phyloP scores from a whole-genome alignment of 768 basidiomycete species.

The Boletus subparvulus region DNA sequence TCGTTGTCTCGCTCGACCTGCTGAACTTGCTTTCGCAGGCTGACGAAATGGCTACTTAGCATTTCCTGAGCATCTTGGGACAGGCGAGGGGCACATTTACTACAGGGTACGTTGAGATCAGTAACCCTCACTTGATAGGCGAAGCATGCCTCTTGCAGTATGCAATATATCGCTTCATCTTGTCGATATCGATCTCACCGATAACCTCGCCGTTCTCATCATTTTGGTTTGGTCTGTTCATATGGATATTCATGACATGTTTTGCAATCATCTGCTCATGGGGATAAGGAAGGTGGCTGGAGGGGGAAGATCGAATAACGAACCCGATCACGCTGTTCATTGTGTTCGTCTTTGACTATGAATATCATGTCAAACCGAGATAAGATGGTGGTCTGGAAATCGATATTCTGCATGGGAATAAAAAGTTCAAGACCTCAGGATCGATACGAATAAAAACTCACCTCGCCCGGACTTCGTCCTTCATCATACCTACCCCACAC shows the following conservation, averaged over 20 bases:
- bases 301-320: conserved; percentile 20
- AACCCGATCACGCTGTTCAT: conserved; percentile 88
- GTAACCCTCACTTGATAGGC: not conserved
- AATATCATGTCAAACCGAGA: conserved; percentile 99
- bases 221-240: conserved; percentile 79
- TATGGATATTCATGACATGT: conserved; percentile 98
- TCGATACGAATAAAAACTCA: conserved; percentile 24
- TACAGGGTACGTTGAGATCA: conserved; percentile 30
- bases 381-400: conserved; percentile 96
- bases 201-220: conserved; percentile 60
- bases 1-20: conserved; percentile 96
- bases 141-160: conserved; percentile 85
- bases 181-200: conserved; percentile 93
- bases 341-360: conserved; percentile 97
- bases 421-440: not conserved
- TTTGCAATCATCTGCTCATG: conserved; percentile 81
- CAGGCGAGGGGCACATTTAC: conserved; percentile 94
- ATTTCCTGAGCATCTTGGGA: conserved; percentile 95
- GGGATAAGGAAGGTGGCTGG: not conserved
- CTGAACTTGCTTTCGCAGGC: conserved; percentile 89
- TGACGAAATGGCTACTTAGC: conserved; percentile 94
- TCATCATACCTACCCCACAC: conserved; percentile 98
- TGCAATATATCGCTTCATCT: conserved; percentile 97
- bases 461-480: conserved; percentile 93
- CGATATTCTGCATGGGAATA: conserved; percentile 65